Base-by-base conservation (phyloP, 2,329 filamentous ascomycete genomes). In the Plectosphaerella cucumerina region DNA sequence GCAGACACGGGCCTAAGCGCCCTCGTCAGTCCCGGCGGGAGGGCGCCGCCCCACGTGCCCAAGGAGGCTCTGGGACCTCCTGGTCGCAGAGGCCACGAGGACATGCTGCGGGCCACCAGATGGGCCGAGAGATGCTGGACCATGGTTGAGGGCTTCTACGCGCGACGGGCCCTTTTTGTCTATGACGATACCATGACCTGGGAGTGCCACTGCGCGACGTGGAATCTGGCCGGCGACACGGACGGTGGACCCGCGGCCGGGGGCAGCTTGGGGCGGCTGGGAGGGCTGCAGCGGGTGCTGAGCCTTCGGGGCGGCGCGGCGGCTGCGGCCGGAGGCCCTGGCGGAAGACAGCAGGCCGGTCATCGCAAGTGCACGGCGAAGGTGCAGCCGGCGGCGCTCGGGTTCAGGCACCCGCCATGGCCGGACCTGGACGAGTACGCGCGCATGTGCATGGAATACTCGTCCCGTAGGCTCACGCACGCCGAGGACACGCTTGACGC, bases 391-490 rank as follows among this genome's bases (percentile, higher is more conserved):
- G 62, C 71, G 1, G 60, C 58, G 0, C 63, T 71, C 52, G 72
- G 62, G 15, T 75, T 65, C 44, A 66, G 66, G 37, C 72, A 75
- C 44, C 51, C 70, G 3, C 63, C 69, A 10, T 75, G 72, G 72
- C 72, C 73, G 1, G 72, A 75, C 55, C 59, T 75, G 52, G 71
- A 75, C 52, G 72, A 75, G 52, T 75, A 70, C 53, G 67, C 71
- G 20, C 65, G 70, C 17, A 69, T 75, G 35, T 70, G 65, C 35
- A 71, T 70, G 61, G 71, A 74, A 50, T 75, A 73, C 53, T 74
- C 68, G 53, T 59, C 66, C 15, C 61, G 72, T 6, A 62, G 65
- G 41, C 54, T 75, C 49, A 69, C 70, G 0, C 53, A 65, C 20
- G 69, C 70, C 20, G 69, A 73, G 33, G 73, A 75, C 50, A 73